Conservation (phyloP, 257 asterid species). For the Handroanthus guayacan region DNA sequence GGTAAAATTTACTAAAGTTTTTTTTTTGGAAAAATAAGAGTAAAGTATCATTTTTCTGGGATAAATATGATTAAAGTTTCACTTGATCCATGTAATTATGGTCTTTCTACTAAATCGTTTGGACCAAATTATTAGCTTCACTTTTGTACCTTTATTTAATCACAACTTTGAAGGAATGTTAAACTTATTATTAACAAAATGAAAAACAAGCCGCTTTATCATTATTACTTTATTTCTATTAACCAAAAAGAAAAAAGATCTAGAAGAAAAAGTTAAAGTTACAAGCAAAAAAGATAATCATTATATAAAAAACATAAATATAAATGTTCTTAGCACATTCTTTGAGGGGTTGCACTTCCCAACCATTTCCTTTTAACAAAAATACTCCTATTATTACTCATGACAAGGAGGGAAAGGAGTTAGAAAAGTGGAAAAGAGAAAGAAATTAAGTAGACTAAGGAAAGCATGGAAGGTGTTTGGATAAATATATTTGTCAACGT, state of each 20-base stretch:
- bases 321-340: not conserved
- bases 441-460: not conserved
- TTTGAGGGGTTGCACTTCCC: not conserved
- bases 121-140: constrained; percentile 7
- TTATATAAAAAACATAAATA: not conserved
- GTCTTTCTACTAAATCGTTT: not conserved
- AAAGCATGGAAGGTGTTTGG: not conserved
- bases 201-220: not conserved
- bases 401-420: too few species aligned
- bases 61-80: not conserved
- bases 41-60: too few species aligned
- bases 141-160: constrained; percentile 9
- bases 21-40: too few species aligned
- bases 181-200: constrained; percentile 8
- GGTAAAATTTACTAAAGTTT: not conserved
- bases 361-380: too few species aligned
- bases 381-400: too few species aligned
- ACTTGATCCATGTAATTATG: constrained; percentile 10
- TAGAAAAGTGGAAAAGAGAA: not conserved
- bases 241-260: not conserved
- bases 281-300: not conserved
- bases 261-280: not conserved
- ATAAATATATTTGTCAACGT: too few species aligned
- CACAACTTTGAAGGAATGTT: constrained; percentile 16
- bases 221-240: not conserved